Evolutionary conservation across 495 filamentous ascomycete species (phyloP).

Genomic region (Annulohypoxylon bovei): DNA sequence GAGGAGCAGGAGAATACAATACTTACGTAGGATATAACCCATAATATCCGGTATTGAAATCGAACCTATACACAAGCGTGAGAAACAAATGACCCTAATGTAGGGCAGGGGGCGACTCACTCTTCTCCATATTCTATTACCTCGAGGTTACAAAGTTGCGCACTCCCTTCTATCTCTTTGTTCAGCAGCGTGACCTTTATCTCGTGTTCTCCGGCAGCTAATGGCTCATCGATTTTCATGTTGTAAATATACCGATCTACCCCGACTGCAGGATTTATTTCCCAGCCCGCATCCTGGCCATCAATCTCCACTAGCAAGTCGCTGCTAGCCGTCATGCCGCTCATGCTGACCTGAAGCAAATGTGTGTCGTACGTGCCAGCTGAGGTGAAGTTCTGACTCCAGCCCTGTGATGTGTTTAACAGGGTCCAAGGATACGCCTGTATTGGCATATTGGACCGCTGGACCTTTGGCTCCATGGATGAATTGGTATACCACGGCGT

Average conservation of each 20-base stretch:
- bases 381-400: constrained; percentile 35
- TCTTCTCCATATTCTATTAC: constrained; percentile 41
- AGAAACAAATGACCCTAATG: neutral
- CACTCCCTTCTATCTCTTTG: constrained; percentile 33
- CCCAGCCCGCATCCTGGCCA: constrained; percentile 37
- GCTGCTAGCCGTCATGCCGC: constrained; percentile 36
- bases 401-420: constrained; percentile 38
- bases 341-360: constrained; percentile 39
- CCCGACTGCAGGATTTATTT: constrained; percentile 38
- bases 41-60: constrained; percentile 32
- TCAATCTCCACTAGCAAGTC: constrained; percentile 42
- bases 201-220: constrained; percentile 35
- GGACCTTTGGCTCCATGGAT: constrained; percentile 25
- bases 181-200: constrained; percentile 36
- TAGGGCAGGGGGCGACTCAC: constrained; percentile 16
- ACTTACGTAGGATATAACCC: constrained; percentile 45
- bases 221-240: constrained; percentile 30
- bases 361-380: constrained; percentile 36
- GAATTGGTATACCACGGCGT: constrained; percentile 40
- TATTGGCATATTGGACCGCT: constrained; percentile 42
- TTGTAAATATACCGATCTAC: constrained; percentile 44
- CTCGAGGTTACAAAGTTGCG: constrained; percentile 43
- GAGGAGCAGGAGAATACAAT: too few species aligned
- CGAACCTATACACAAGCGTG: constrained; percentile 20
- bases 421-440: constrained; percentile 44